These are phyloP conservation scores for Stephanodiscus triporus DNA, from an alignment of 108 stramenopile genomes.

Conservation along the genomic window DNA sequence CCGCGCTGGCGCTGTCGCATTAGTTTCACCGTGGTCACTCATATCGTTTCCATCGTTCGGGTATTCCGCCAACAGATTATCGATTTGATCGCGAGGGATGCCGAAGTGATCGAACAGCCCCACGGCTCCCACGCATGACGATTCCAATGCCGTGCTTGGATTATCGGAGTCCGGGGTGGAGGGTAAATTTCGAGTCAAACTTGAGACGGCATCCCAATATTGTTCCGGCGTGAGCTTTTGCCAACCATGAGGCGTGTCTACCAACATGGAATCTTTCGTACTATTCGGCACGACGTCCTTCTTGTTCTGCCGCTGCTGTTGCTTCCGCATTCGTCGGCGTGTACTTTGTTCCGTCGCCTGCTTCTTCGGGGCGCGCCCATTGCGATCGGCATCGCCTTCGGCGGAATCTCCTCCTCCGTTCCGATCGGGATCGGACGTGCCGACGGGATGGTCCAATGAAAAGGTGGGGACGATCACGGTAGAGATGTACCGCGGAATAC, in stretches of 20 bases:
- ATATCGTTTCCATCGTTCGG: not conserved
- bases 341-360: slow-evolving; percentile 1
- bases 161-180: not conserved
- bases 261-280: slow-evolving; percentile 54
- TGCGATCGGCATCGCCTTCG: not conserved
- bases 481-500: slow-evolving; percentile 54
- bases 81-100: slow-evolving; percentile 10
- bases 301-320: slow-evolving; percentile 20
- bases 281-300: slow-evolving; percentile 41
- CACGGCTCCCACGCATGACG: slow-evolving; percentile 29
- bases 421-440: slow-evolving; percentile 12
- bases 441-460: slow-evolving; percentile 51
- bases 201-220: slow-evolving; percentile 54
- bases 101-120: slow-evolving; percentile 48
- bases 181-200: not conserved
- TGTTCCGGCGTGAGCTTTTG: slow-evolving; percentile 60
- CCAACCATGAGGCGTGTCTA: slow-evolving; percentile 79
- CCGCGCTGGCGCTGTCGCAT: not conserved
- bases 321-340: slow-evolving; percentile 9
- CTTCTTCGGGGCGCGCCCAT: slow-evolving; percentile 17
- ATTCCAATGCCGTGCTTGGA: not conserved
- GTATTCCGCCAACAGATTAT: slow-evolving; percentile 19
- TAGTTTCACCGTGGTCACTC: not conserved
- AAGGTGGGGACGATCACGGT: slow-evolving; percentile 67
- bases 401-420: not conserved